These are phyloP conservation scores for Abrus precatorius DNA, from an alignment of 306 rosid species.

Conservation along the genomic window DNA sequence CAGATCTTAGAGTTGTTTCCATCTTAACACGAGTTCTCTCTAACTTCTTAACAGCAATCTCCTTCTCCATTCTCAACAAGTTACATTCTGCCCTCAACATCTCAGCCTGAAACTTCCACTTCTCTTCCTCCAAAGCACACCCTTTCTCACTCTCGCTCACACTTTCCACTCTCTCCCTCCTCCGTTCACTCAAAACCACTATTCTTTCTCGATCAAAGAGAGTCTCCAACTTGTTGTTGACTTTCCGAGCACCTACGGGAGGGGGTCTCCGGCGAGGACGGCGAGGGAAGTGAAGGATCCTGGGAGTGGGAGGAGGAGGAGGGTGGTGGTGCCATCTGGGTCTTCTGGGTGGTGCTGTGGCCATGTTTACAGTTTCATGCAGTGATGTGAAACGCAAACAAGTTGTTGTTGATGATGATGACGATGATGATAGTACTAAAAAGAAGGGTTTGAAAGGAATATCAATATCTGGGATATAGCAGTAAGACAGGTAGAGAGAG, in stretches of 20 bases:
- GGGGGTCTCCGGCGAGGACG: slow-evolving; percentile 70
- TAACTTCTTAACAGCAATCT: slow-evolving; percentile 72
- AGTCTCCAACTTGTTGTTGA: slow-evolving; percentile 58
- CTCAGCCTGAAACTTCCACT: slow-evolving; percentile 94
- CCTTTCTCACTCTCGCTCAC: neutral
- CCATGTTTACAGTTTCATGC: slow-evolving; percentile 51
- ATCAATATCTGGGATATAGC: no score
- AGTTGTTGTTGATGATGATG: no score
- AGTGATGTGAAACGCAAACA: neutral
- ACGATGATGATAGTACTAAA: no score
- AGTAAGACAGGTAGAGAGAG: no score
- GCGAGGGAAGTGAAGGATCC: slow-evolving; percentile 81
- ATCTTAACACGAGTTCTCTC: slow-evolving; percentile 64
- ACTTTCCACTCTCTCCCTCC: slow-evolving; percentile 67
- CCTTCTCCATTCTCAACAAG: slow-evolving; percentile 91
- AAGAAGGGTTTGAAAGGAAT: no score
- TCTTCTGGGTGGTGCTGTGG: slow-evolving; percentile 58
- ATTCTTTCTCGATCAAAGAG: slow-evolving; percentile 73
- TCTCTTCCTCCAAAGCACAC: slow-evolving; percentile 67
- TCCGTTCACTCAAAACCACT: slow-evolving; percentile 65
- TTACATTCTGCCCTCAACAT: slow-evolving; percentile 96
- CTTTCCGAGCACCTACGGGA: slow-evolving; percentile 45
- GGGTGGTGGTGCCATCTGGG: slow-evolving; percentile 84
- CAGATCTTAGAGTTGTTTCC: slow-evolving; percentile 74
- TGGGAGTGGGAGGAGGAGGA: slow-evolving; percentile 82